phyloP scores from a whole-genome alignment of 2,329 filamentous ascomycete genomes.

The Magnaporthiopsis incrustans region DNA sequence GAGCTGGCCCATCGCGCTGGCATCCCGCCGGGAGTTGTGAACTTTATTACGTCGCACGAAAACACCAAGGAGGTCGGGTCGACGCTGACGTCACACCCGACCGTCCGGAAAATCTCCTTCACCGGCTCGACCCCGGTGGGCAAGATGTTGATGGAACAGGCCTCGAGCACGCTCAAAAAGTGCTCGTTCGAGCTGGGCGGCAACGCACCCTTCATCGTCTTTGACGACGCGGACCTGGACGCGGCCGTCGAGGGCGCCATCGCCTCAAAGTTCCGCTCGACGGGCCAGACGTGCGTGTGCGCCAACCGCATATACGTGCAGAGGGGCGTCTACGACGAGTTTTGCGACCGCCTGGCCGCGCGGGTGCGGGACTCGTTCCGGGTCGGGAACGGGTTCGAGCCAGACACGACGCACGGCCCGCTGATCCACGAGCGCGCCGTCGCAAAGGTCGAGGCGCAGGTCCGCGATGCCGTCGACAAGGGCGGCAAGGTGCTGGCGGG shows the following conservation, averaged over 20 bases:
- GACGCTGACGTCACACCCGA: conserved; percentile 65
- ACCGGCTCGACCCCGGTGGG: conserved; percentile 70
- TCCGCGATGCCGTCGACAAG: conserved; percentile 69
- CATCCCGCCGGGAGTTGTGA: conserved; percentile 83
- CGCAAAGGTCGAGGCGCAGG: conserved; percentile 70
- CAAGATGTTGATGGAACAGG: conserved; percentile 82
- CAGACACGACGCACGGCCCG: conserved; percentile 69
- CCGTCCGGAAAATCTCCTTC: conserved; percentile 85
- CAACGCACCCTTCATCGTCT: conserved; percentile 94
- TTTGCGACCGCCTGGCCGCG: conserved; percentile 59
- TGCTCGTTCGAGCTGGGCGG: conserved; percentile 85
- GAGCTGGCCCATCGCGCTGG: conserved; percentile 83
- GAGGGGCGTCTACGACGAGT: conserved; percentile 67
- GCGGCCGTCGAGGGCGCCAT: conserved; percentile 76
- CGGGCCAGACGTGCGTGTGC: conserved; percentile 92
- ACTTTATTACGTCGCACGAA: conserved; percentile 70
- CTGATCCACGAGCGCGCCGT: conserved; percentile 80
- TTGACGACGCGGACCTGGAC: conserved; percentile 89
- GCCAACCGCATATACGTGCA: conserved; percentile 81
- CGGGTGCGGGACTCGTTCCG: conserved; percentile 64
- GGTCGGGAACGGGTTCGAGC: conserved; percentile 65
- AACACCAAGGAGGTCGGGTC: conserved; percentile 77
- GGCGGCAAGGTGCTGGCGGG: conserved; percentile 69
- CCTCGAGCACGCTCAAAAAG: conserved; percentile 73
- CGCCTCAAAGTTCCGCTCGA: conserved; percentile 84